Evolutionary conservation across 306 rosid species (phyloP).

Genomic region (Arachis stenosperma): DNA sequence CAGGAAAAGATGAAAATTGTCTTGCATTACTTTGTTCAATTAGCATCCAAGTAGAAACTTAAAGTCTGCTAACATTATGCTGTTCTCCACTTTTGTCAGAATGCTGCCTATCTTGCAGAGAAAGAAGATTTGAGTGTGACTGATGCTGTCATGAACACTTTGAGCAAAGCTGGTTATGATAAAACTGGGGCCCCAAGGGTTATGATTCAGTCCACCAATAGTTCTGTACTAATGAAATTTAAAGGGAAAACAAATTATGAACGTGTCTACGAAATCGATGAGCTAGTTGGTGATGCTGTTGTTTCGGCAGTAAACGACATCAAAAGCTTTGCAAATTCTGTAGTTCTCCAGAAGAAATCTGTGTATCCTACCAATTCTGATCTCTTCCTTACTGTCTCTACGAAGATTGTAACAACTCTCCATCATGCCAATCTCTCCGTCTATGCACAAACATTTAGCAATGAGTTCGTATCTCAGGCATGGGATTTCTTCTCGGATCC

Average conservation of each 20-base stretch:
- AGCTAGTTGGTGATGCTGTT: slow-evolving; percentile 47
- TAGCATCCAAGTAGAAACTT: too few species aligned
- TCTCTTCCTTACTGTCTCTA: slow-evolving; percentile 33
- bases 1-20: too few species aligned
- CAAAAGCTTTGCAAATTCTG: slow-evolving; percentile 67
- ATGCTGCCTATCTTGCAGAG: slow-evolving; percentile 76
- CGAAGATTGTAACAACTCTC: slow-evolving; percentile 53
- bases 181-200: slow-evolving; percentile 53
- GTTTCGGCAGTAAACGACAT: slow-evolving; percentile 56
- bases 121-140: slow-evolving; percentile 51
- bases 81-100: slow-evolving; percentile 51
- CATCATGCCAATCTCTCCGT: slow-evolving; percentile 58
- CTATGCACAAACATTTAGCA: slow-evolving; percentile 69
- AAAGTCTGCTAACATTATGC: slow-evolving; percentile 10
- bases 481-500: slow-evolving; percentile 90
- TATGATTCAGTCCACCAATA: slow-evolving; percentile 73
- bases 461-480: slow-evolving; percentile 83
- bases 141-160: slow-evolving; percentile 54
- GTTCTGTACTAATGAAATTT: slow-evolving; percentile 66
- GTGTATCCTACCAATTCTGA: slow-evolving; percentile 32
- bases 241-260: slow-evolving; percentile 57
- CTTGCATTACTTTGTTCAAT: too few species aligned
- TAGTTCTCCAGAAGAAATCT: slow-evolving; percentile 64
- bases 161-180: slow-evolving; percentile 67
- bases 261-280: slow-evolving; percentile 70